Base-by-base conservation (phyloP, 1,284 basidiomycete species). In the Blastosporella zonata region DNA sequence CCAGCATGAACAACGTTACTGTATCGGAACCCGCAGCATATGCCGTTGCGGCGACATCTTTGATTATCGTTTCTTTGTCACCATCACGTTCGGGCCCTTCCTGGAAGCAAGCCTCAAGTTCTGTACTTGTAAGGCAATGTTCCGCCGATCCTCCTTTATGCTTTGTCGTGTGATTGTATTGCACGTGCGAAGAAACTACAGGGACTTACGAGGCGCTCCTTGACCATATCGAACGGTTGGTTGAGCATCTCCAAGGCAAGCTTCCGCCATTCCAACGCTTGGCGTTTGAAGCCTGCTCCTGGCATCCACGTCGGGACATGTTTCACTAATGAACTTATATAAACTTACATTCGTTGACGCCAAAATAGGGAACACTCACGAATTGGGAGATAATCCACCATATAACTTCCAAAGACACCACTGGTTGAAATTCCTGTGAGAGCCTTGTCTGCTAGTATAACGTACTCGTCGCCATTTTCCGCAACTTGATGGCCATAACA, bases 241-340 rank as follows among this genome's bases (percentile, higher is more conserved):
- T 53, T 53, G 22, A 46, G 42, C 41, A 39, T 38, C 12, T 49
- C 28, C 22, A 49, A 20, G 6, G 52, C 47, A 13, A 47, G 46
- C 17, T 38, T 42, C 17, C 39, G 34, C 54, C 52, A 53, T 9
- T 37, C 21, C 2, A 35, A 31, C 6, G 54, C 54, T 18, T 54
- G 43, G 7, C 45, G 47, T 39, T 55, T 53, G 45, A 55, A 55
- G 3, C 38, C 20, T 7, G 54, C 54, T 17, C 53, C 53, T 1
- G 55, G 55, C 36, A 57, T 47, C 55, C 55, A 57, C 8, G 42
- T 25, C 1, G 55, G 53, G 10, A 57, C 38, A 44, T 55, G 28
- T 28, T 55, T 50, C 5, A 57, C 55, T 57, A 25, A 9, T n/a
- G 21, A 41, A 12, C 29, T 7, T 31, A 31, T 9, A 13, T 31